These are phyloP conservation scores for Geum urbanum DNA, from an alignment of 306 rosid species.

Conservation along the genomic window DNA sequence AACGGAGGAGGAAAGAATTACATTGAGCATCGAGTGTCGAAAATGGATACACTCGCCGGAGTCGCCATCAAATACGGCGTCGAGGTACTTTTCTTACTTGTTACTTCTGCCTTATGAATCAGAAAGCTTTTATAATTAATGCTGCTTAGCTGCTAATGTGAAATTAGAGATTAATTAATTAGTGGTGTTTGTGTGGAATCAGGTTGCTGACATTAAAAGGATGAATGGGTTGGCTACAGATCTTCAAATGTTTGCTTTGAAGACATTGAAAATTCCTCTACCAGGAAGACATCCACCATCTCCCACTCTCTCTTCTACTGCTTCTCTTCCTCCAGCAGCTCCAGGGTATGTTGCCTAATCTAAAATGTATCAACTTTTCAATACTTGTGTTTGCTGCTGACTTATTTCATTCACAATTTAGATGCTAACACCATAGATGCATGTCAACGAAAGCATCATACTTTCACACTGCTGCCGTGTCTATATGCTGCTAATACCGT, in stretches of 20 bases:
- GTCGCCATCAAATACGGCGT: slow-evolving; percentile 90
- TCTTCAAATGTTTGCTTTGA: slow-evolving; percentile 85
- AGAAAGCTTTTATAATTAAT: not conserved
- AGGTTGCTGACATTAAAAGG: slow-evolving; percentile 84
- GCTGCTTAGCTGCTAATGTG: no score
- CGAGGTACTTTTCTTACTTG: no score
- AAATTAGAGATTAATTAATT: no score
- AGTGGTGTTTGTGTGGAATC: slow-evolving; percentile 20
- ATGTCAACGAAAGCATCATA: no score
- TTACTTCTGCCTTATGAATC: no score
- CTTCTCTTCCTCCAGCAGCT: slow-evolving; percentile 31
- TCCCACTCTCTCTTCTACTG: slow-evolving; percentile 8
- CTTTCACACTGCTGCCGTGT: not conserved
- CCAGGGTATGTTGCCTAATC: no score
- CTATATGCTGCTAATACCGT: not conserved
- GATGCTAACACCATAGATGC: not conserved
- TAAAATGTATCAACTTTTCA: not conserved
- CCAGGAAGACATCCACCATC: slow-evolving; percentile 88
- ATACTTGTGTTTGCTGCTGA: not conserved
- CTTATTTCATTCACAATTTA: not conserved
- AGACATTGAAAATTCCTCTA: slow-evolving; percentile 67
- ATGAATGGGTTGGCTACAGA: slow-evolving; percentile 78
- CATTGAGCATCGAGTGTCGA: slow-evolving; percentile 74
- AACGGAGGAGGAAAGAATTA: slow-evolving; percentile 39
- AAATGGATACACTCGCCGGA: slow-evolving; percentile 78